Evolutionary conservation across 345 rosid genomes (phyloP).

Genomic region (Populus simonii): DNA sequence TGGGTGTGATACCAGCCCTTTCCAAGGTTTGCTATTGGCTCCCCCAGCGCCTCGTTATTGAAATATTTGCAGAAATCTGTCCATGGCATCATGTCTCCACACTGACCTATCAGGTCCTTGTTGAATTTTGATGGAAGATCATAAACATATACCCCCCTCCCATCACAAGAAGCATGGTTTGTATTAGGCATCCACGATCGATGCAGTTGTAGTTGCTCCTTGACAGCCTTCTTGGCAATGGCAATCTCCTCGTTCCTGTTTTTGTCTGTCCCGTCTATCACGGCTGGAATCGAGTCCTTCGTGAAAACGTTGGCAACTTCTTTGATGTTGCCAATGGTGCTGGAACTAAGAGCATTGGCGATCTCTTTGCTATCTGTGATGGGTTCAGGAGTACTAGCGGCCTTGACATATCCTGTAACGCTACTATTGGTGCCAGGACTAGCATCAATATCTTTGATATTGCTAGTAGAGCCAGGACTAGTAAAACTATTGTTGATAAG

Average conservation of each 20-base stretch:
- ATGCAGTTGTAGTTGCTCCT: constrained; percentile 49
- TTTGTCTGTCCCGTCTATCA: neutral
- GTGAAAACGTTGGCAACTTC: constrained; percentile 18
- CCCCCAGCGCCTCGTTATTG: constrained; percentile 58
- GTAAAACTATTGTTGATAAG: constrained; percentile 8
- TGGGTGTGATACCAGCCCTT: constrained; percentile 63
- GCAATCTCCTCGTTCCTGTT: constrained; percentile 32
- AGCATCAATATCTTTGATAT: neutral
- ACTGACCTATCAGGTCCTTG: constrained; percentile 67
- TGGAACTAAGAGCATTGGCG: neutral
- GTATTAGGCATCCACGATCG: constrained; percentile 50
- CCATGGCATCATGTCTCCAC: constrained; percentile 83
- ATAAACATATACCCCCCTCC: constrained; percentile 61
- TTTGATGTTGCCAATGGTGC: neutral
- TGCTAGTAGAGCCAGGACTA: constrained; percentile 4
- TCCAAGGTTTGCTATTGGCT: constrained; percentile 57
- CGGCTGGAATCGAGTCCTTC: neutral
- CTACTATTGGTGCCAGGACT: neutral
- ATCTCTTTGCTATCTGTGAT: neutral
- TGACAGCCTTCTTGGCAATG: constrained; percentile 35
- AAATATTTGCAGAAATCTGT: constrained; percentile 53
- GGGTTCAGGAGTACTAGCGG: neutral
- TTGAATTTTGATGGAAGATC: constrained; percentile 78
- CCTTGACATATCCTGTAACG: neutral
- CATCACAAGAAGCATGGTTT: constrained; percentile 37